Evolutionary conservation across 2,329 filamentous ascomycete species (phyloP).

Genomic region (Emergomyces pasteurianus): DNA sequence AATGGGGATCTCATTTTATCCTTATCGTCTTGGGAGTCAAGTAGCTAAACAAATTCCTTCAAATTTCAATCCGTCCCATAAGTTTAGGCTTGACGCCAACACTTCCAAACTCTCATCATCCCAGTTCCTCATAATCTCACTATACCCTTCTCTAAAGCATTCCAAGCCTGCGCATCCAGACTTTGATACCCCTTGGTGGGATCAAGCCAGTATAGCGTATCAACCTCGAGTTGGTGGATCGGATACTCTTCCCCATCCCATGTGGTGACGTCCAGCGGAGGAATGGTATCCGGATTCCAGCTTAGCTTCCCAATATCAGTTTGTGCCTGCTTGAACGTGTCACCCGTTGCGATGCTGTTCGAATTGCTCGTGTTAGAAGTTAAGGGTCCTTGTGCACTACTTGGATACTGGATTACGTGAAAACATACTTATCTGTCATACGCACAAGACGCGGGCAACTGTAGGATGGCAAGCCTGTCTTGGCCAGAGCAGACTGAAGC

Average conservation of each 20-base stretch:
- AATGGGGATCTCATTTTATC: not conserved
- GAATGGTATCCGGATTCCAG: slow-evolving; percentile 21
- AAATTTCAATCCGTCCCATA: not conserved
- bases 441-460: slow-evolving; percentile 37
- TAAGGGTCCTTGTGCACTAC: not conserved
- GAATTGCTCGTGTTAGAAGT: not conserved
- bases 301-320: slow-evolving; percentile 31
- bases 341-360: slow-evolving; percentile 27
- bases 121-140: slow-evolving; percentile 25
- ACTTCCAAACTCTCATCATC: not conserved
- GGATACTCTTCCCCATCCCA: not conserved
- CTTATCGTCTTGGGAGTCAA: not conserved
- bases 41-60: not conserved
- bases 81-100: not conserved
- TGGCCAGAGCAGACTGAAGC: slow-evolving; percentile 28
- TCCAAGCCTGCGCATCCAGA: slow-evolving; percentile 29
- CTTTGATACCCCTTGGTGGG: slow-evolving; percentile 27
- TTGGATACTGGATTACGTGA: too few species aligned
- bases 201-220: slow-evolving; percentile 36
- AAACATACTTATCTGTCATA: slow-evolving; percentile 33
- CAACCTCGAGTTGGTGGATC: slow-evolving; percentile 13
- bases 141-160: slow-evolving; percentile 29
- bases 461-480: slow-evolving; percentile 36
- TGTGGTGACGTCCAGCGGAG: not conserved
- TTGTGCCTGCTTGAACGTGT: slow-evolving; percentile 42